Evolutionary conservation across 2,329 filamentous ascomycete genomes (phyloP).

Genomic region (Ambrosiella cleistominuta): DNA sequence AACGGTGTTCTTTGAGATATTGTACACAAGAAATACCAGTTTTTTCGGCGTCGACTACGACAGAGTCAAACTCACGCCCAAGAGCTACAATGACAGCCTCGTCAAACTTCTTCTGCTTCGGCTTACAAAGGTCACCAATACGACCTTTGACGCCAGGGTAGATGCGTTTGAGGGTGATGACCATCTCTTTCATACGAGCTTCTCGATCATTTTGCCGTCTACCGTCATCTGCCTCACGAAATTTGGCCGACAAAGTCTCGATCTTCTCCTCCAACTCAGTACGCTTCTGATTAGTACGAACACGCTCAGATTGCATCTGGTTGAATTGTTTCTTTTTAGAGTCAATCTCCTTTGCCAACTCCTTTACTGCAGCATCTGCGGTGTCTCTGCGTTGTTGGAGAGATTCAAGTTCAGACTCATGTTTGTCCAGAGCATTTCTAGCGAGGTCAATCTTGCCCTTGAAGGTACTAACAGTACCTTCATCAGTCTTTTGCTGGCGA

Average conservation of each 20-base stretch:
- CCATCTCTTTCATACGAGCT: slow-evolving; percentile 59
- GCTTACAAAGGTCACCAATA: slow-evolving; percentile 79
- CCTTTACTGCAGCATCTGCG: slow-evolving; percentile 44
- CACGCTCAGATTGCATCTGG: slow-evolving; percentile 63
- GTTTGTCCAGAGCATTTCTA: slow-evolving; percentile 53
- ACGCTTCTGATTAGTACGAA: slow-evolving; percentile 61
- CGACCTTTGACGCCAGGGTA: slow-evolving; percentile 84
- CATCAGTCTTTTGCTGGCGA: slow-evolving; percentile 78
- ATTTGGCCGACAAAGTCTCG: slow-evolving; percentile 58
- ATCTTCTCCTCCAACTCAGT: slow-evolving; percentile 89
- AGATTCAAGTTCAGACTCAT: slow-evolving; percentile 51
- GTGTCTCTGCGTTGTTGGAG: slow-evolving; percentile 51
- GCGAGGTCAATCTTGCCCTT: slow-evolving; percentile 73
- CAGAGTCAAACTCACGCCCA: slow-evolving; percentile 81
- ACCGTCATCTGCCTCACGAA: slow-evolving; percentile 73
- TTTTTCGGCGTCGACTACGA: slow-evolving; percentile 90
- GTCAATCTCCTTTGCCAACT: slow-evolving; percentile 61
- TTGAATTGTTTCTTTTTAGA: slow-evolving; percentile 84
- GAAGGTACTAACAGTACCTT: slow-evolving; percentile 75
- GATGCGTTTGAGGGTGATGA: slow-evolving; percentile 72
- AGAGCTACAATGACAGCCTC: slow-evolving; percentile 85
- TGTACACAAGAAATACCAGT: slow-evolving; percentile 87
- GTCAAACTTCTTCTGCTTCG: slow-evolving; percentile 93
- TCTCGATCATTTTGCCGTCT: slow-evolving; percentile 75
- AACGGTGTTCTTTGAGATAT: slow-evolving; percentile 78